Percentiles rank a stretch among this genome's conserved stretches.
Conservation (phyloP, 1,139 yeast genomes). For the Zhuliangozyma parablackwelliae region DNA sequence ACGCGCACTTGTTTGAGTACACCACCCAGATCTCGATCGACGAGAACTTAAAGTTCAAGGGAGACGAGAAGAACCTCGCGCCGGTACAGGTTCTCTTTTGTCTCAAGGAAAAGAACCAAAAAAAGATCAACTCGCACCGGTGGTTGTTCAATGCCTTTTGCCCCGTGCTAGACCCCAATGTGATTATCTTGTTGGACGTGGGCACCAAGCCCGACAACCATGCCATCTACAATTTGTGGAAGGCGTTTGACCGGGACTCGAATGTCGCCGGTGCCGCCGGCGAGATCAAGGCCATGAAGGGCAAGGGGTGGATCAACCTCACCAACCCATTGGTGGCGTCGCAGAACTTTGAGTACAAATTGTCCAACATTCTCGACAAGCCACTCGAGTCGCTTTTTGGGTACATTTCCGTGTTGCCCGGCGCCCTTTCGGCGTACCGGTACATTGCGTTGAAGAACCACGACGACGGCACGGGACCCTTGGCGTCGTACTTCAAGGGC, state of each 20-base stretch:
- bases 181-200: constrained; percentile 78
- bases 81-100: constrained; percentile 93
- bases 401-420: constrained; percentile 89
- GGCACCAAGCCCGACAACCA: constrained; percentile 86
- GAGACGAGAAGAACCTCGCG: constrained; percentile 73
- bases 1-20: constrained; percentile 90
- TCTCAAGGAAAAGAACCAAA: constrained; percentile 80
- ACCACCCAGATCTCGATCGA: constrained; percentile 88
- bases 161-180: constrained; percentile 86
- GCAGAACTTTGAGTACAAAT: constrained; percentile 93
- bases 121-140: constrained; percentile 90
- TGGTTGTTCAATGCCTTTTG: constrained; percentile 94
- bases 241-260: constrained; percentile 91
- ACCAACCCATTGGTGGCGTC: constrained; percentile 92
- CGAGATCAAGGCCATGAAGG: constrained; percentile 91
- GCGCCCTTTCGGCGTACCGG: constrained; percentile 93
- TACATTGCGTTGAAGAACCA: constrained; percentile 82
- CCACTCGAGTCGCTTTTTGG: constrained; percentile 94
- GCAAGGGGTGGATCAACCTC: constrained; percentile 74
- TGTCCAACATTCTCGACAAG: constrained; percentile 91
- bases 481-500: constrained; percentile 84
- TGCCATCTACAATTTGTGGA: constrained; percentile 90
- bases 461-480: constrained; percentile 89
- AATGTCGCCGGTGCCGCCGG: constrained; percentile 99
- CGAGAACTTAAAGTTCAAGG: constrained; percentile 76